These are phyloP conservation scores for Ichthyophthirius multifiliis DNA, from an alignment of 169 alveolate species.

Conservation along the genomic window DNA sequence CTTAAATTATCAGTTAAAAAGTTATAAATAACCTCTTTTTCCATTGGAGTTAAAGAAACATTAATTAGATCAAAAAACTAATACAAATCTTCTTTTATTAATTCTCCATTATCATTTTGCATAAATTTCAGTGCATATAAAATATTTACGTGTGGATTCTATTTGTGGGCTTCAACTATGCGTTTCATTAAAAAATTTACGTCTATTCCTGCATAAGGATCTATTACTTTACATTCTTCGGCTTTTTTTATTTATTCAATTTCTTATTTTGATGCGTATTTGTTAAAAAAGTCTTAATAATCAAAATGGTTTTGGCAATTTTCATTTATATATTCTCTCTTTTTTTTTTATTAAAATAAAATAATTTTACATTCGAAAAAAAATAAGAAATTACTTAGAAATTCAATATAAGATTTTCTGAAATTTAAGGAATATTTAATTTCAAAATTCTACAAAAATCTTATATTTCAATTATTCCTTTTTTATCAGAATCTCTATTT, in stretches of 20 bases:
- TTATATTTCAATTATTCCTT: neutral
- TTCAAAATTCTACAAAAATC: neutral
- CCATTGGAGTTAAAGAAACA: neutral
- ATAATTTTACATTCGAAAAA: neutral
- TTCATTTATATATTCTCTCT: neutral
- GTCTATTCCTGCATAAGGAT: neutral
- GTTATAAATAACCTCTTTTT: neutral
- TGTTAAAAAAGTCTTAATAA: conserved; percentile 5
- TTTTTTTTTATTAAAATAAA: neutral
- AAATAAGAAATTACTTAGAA: neutral
- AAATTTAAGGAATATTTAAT: neutral
- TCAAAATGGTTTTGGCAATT: neutral
- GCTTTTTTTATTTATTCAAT: neutral
- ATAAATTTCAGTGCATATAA: neutral
- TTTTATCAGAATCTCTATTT: neutral
- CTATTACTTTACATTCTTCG: neutral
- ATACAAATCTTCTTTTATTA: neutral
- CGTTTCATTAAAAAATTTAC: neutral
- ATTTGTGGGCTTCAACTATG: neutral
- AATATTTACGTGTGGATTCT: neutral
- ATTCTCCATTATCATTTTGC: neutral
- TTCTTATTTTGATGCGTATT: neutral
- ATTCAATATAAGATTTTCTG: neutral
- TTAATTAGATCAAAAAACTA: neutral
- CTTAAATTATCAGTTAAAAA: neutral